Base-by-base conservation (phyloP, 306 rosid genomes). In the Styphnolobium japonicum region DNA sequence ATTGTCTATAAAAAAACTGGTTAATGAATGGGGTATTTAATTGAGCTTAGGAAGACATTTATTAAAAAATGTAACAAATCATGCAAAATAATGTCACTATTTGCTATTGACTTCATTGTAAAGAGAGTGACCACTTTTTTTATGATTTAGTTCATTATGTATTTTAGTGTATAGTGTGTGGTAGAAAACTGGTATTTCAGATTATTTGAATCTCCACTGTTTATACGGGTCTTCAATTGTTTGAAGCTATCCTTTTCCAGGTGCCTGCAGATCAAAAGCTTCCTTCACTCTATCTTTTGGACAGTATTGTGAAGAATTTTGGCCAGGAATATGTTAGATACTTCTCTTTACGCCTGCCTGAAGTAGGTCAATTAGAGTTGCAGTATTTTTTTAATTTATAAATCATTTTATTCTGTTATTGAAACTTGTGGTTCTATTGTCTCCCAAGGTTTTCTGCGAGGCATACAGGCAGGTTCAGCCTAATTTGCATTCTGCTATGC, bases 231-330 rank as follows among this genome's bases (percentile, higher is more conserved):
- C 29, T 71, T 58, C 64, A 74, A 78, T 36, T 80, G 65, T 78
- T 83, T 76, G 64, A 49, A 83, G 45, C 42, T 70, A 67, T 75
- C 58, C 79, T 75, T 65, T 80, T 88, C 86, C 98, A 95, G 98
- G 99, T 88, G 55, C 86, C 94, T 2, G 94, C 85, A 33, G 99
- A 95, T 81, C 96, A 88, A 73, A 95, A 95, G 87, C 88, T 95
- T 48, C 99, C 99, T 69, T 89, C 94, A 19, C 88, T 95, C 10
- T 95, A 95, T 80, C 96, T 93, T 62, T 88, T 95, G 87, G 98
- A 93, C 87, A 95, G 97, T 79, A 91, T 95, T 45, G 98, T 93
- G 73, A 95, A 95, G 91, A 95, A 95, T 83, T 86, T 93, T 86
- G 97, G 99, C 52, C 85, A 89, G 25, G 98, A 84, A 10, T 95